Percentiles rank a stretch among this genome's conserved stretches.
These are phyloP conservation scores for Thuidium tamariscinum DNA, from an alignment of 225 moss, liverwort and hornwort genomes.

Conservation along the genomic window DNA sequence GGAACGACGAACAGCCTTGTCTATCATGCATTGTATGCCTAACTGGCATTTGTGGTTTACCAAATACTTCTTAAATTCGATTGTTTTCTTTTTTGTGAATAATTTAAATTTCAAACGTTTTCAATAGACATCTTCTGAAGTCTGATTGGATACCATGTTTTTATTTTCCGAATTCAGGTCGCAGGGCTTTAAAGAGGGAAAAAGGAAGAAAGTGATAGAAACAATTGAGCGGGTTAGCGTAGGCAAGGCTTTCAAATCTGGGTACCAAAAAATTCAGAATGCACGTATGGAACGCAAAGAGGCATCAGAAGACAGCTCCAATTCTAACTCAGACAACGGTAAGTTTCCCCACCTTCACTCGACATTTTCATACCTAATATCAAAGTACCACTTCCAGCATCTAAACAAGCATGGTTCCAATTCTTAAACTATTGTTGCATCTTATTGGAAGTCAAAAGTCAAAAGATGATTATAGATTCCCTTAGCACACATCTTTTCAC, in stretches of 20 bases:
- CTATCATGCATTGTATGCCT: not conserved
- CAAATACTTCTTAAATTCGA: not conserved
- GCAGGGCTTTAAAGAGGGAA: constrained; percentile 13
- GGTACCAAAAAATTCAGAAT: constrained; percentile 5
- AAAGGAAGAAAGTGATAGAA: constrained; percentile 16
- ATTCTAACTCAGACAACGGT: not conserved
- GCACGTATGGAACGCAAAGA: not conserved
- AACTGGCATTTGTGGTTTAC: not conserved
- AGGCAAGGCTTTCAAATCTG: constrained; percentile 7
- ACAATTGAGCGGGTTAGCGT: not conserved
- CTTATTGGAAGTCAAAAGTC: not conserved
- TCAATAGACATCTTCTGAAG: not conserved
- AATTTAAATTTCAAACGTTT: not conserved
- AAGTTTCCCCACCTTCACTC: not conserved
- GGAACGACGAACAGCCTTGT: not conserved
- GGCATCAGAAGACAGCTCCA: not conserved
- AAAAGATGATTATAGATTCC: not conserved
- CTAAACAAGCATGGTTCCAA: not conserved
- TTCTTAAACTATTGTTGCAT: not conserved
- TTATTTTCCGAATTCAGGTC: constrained; percentile 1
- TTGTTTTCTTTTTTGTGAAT: not conserved
- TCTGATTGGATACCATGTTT: not conserved
- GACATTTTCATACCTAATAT: not conserved
- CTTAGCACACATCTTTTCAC: not conserved
- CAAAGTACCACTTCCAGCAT: not conserved